Base-by-base conservation (phyloP, 257 asterid species). In the Solanum arcanum region DNA sequence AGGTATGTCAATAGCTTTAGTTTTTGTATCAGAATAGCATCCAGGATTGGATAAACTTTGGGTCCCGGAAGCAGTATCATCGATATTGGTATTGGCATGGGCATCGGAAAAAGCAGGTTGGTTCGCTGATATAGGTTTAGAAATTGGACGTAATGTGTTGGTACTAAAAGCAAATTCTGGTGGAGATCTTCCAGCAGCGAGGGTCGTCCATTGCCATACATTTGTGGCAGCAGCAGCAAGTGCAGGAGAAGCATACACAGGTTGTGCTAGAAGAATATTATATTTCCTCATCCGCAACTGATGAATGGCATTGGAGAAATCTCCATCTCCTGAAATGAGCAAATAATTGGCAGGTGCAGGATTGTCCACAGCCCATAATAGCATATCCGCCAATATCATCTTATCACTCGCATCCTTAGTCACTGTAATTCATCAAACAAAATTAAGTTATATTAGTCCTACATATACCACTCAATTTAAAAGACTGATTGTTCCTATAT, bases 291-390 rank as follows among this genome's bases (percentile, higher is more conserved):
- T 86, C 41, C 93, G 90, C 42, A 93, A 86, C 74, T 92, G 94
- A 87, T 93, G 92, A 85, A 92, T 92, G 29, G 94, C 93, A 64
- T 92, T 89, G 31, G 94, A 92, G 44, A 93, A 93, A 88, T 91
- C 95, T 11, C 93, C 25, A 76, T 93, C 95, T 25, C 95, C 94
- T 0, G 94, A 92, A 44, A 93, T 91, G 31, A 93, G 89, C 83
- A 92, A 66, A 89, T 90, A 90, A 91, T 93, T 92, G 12, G 94
- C 95, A 27, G 95, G 95, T 35, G 96, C 92, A 56, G 94, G 95
- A 90, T 93, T 92, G 90, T 93, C 96, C 9, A 93, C 92, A 7
- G 96, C 94, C 94, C 96, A 93, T 85, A 92, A 88, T 77, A 92
- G 84, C 95, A 93, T 91, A 66, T 92, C 94, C 59, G 90, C 95